These are phyloP conservation scores for Parietichytrium sp. DNA, from an alignment of 108 stramenopile genomes.

Conservation along the genomic window DNA sequence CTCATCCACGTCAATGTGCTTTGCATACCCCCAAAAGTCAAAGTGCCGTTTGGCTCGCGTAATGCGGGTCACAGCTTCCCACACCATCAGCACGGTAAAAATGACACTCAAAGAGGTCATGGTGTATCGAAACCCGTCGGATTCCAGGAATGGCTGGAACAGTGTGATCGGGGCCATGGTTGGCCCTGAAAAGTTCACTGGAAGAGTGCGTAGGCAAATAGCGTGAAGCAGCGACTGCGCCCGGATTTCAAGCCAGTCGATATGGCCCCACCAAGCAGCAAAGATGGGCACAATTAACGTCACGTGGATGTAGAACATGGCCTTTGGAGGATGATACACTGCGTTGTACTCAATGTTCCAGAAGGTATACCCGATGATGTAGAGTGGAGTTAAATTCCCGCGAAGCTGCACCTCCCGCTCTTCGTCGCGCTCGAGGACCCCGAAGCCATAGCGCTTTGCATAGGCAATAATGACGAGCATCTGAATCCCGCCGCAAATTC, in stretches of 20 bases:
- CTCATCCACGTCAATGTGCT: background rate
- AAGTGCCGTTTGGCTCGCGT: background rate
- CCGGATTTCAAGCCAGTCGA: slow-evolving; percentile 38
- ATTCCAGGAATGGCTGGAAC: background rate
- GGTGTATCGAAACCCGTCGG: background rate
- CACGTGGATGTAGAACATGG: background rate
- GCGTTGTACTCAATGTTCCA: slow-evolving; percentile 35
- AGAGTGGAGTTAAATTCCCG: background rate
- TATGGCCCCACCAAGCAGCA: background rate
- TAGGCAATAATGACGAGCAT: background rate
- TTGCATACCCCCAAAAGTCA: background rate
- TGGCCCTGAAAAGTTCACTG: background rate
- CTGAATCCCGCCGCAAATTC: background rate
- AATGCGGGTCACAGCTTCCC: background rate
- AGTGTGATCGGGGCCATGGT: background rate
- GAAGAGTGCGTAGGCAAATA: background rate
- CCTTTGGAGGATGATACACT: slow-evolving; percentile 24
- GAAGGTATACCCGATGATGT: background rate
- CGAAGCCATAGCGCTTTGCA: slow-evolving; percentile 19
- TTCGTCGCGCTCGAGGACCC: background rate
- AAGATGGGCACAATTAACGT: background rate
- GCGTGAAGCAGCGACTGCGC: background rate
- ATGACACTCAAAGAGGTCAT: background rate
- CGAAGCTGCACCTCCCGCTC: background rate
- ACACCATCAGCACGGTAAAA: background rate